Percentiles rank a stretch among this genome's conserved stretches.
These are phyloP conservation scores for Rubia tinctorum DNA, from an alignment of 305 asterid genomes.

Conservation along the genomic window DNA sequence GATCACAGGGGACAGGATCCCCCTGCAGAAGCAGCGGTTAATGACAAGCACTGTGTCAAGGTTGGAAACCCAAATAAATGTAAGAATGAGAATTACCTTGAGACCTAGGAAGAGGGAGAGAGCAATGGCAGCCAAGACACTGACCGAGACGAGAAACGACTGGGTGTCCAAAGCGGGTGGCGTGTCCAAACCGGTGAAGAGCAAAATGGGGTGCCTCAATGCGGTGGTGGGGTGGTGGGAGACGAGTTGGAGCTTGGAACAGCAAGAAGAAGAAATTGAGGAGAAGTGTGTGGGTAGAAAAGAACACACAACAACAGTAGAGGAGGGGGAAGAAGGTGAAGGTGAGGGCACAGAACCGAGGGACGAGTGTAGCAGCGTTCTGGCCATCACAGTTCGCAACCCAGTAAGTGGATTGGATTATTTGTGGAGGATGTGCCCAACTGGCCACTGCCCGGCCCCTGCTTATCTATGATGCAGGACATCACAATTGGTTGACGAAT, in stretches of 20 bases:
- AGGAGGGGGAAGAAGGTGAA: slow-evolving; percentile 34
- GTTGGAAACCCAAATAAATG: neutral
- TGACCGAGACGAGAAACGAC: slow-evolving; percentile 67
- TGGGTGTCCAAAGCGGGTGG: slow-evolving; percentile 76
- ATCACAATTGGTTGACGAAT: no score
- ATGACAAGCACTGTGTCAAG: neutral
- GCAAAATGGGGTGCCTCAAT: slow-evolving; percentile 39
- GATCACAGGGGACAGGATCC: slow-evolving; percentile 83
- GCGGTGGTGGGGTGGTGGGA: slow-evolving; percentile 17
- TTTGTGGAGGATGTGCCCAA: slow-evolving; percentile 22
- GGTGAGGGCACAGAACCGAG: slow-evolving; percentile 28
- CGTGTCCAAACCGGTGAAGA: slow-evolving; percentile 48
- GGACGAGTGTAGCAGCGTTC: slow-evolving; percentile 22
- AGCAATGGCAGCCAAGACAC: slow-evolving; percentile 79
- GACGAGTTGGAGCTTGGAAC: slow-evolving; percentile 29
- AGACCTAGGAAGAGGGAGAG: slow-evolving; percentile 84
- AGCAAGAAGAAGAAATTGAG: slow-evolving; percentile 22
- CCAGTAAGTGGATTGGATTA: neutral
- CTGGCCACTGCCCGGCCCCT: no score
- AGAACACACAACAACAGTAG: slow-evolving; percentile 17
- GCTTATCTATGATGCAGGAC: no score
- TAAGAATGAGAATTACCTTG: slow-evolving; percentile 40
- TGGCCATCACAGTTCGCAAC: slow-evolving; percentile 23
- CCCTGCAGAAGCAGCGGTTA: neutral
- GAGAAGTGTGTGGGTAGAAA: slow-evolving; percentile 27